Evolutionary conservation across 768 basidiomycete genomes (phyloP), one percentile per base, ranked within the genome.

Genomic region (Favolaschia claudopus): DNA sequence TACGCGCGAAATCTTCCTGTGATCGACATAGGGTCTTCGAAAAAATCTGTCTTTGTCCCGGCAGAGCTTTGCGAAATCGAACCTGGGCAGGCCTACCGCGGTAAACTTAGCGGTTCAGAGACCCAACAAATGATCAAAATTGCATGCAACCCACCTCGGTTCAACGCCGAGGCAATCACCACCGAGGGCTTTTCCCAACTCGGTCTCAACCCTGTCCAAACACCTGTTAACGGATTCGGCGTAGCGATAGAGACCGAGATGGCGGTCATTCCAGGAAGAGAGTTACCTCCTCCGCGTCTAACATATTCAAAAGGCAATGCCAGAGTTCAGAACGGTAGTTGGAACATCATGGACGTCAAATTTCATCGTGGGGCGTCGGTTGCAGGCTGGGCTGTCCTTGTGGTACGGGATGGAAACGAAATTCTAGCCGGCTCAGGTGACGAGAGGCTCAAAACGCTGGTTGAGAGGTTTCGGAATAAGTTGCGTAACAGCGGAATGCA

Each of bases 271-370:
- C 91, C 91, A 2, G 87, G 72, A 3, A 84, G 92, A 15, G 82
- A 89, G 56, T 82, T 95, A 2, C 76, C 74, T 0, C 73, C 88
- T 0, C 93, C 93, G 0, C 58, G 61, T 1, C 66, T 93, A 46
- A 75, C 75, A 2, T 94, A 94, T 67, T 76, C 72, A 33, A 72
- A 63, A 5, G 86, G 84, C 2, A 70, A 66, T 22, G 68, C 76
- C 3, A 79, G 73, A 14, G 81, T 85, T 7, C 74, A 66, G 33
- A 83, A 88, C 29, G 93, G 87, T 0, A 82, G 84, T 34, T 94
- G 92, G 92, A 93, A 93, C 60, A 87, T 93, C 49, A 69, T 88
- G 31, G 79, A 88, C 22, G 87, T 89, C 51, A 85, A 86, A 66
- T 92, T 94, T 66, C 85, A 87, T 31, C 68, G 65, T 0, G 85